phyloP scores from a whole-genome alignment of 1,139 yeast species.

The Nakaseomyces bracarensis region DNA sequence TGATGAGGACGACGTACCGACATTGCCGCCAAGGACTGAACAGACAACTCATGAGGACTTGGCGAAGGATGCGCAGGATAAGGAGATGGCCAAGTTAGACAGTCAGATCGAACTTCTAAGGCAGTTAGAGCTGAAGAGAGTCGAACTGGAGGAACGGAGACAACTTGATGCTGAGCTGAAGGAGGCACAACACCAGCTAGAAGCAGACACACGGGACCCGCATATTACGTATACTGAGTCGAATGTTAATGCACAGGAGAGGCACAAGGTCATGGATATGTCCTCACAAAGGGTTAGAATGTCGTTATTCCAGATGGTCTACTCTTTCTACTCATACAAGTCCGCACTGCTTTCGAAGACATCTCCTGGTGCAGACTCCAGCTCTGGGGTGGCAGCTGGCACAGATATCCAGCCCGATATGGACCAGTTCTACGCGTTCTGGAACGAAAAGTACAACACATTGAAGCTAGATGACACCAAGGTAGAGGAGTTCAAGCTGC shows the following conservation, averaged over 20 bases:
- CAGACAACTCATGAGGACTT: neutral
- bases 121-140: neutral
- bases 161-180: neutral
- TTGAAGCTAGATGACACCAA: slow-evolving; percentile 14
- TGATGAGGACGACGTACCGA: neutral
- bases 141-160: neutral
- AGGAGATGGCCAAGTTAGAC: neutral
- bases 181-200: neutral
- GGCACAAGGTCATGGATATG: slow-evolving; percentile 8
- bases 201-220: neutral
- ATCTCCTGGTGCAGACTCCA: no score
- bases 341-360: slow-evolving; percentile 3
- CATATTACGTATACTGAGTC: slow-evolving; percentile 1
- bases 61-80: slow-evolving; percentile 2
- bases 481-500: slow-evolving; percentile 24
- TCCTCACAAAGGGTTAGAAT: slow-evolving; percentile 21
- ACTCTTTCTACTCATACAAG: slow-evolving; percentile 23
- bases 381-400: no score
- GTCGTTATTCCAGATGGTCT: slow-evolving; percentile 27
- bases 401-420: slow-evolving; percentile 10
- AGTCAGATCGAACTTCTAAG: slow-evolving; percentile 4
- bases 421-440: slow-evolving; percentile 19
- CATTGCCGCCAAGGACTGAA: neutral
- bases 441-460: slow-evolving; percentile 19
- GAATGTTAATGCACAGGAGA: neutral